phyloP scores from a whole-genome alignment of 306 rosid species.

The Quercus dentata region DNA sequence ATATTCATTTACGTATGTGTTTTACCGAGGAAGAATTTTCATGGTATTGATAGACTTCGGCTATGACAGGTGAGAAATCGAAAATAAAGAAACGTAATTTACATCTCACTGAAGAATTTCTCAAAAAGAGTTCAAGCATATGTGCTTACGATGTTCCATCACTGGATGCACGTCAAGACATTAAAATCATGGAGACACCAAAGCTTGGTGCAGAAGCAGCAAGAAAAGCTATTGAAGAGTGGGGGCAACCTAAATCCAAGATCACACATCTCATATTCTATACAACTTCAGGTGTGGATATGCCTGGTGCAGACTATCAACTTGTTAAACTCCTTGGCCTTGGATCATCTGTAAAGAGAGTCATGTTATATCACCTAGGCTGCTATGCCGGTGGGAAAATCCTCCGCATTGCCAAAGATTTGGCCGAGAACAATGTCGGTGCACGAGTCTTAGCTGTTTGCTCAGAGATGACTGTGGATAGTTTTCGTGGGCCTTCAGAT shows the following conservation, averaged over 20 bases:
- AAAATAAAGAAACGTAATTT: too few species aligned
- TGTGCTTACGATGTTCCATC: too few species aligned
- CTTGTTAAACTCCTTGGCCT: not conserved
- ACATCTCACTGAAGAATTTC: too few species aligned
- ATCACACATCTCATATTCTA: not conserved
- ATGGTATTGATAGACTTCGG: too few species aligned
- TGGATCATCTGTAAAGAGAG: not conserved
- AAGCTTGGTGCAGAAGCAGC: too few species aligned
- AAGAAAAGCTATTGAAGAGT: too few species aligned
- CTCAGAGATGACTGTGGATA: not conserved
- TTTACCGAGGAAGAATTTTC: too few species aligned
- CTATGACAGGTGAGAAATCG: too few species aligned
- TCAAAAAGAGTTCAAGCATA: too few species aligned
- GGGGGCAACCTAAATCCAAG: not conserved
- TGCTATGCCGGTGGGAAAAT: not conserved
- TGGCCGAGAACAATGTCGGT: not conserved
- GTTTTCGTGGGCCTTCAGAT: constrained; percentile 2
- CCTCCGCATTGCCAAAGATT: not conserved
- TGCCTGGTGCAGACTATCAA: not conserved
- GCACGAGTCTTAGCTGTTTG: not conserved
- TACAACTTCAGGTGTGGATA: not conserved
- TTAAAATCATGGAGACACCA: too few species aligned
- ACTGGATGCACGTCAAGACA: too few species aligned
- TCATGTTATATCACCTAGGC: not conserved
- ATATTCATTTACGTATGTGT: too few species aligned